Evolutionary conservation across 371 early-diverging fungal genomes (phyloP), one percentile per base, ranked within the genome.

Genomic region (Saksenaea vasiformis): DNA sequence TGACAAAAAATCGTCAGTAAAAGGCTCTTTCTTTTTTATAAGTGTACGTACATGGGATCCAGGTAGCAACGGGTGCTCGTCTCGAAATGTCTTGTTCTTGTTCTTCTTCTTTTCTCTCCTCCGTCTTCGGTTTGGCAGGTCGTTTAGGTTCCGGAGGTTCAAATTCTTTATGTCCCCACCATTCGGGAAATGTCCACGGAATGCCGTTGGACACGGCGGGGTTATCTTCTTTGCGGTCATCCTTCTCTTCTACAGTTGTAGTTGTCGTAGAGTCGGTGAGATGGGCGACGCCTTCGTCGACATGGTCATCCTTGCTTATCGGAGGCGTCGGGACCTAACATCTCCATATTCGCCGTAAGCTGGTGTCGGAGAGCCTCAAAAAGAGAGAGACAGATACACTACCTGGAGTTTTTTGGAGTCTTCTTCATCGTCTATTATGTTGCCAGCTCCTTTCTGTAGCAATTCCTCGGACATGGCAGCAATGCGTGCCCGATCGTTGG

Each of bases 401-500:
- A 39, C 39, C 39, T 39, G 39, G 39, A 5, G 39, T 11, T n/a
- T 39, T n/a, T 39, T n/a, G 2, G 31, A 31, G 3, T 11, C 39
- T 11, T 39, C 15, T 2, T 11, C 39, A 3, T 58, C 53, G 34
- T 27, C 51, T n/a, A 41, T 35, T 7, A 47, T 54, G 37, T 54
- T 22, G 44, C 57, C 69, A 22, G 72, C 76, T 24, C 65, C 75
- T 59, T 66, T 61, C n/a, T 58, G 43, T 39, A 67, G 15, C 35
- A 80, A 60, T 22, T 73, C 70, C 9, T 56, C 55, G 11, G 76
- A 66, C 13, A 67, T 53, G 17, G 61, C 22, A 8, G 58, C 53
- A 22, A 81, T 70, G 35, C 69, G 62, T 55, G 73, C 72, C 31
- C 82, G 77, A 64, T 81, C 79, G 54, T 78, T 75, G 5, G 78